Conservation (phyloP, 495 filamentous ascomycete species). For the Penicillium lividum region DNA sequence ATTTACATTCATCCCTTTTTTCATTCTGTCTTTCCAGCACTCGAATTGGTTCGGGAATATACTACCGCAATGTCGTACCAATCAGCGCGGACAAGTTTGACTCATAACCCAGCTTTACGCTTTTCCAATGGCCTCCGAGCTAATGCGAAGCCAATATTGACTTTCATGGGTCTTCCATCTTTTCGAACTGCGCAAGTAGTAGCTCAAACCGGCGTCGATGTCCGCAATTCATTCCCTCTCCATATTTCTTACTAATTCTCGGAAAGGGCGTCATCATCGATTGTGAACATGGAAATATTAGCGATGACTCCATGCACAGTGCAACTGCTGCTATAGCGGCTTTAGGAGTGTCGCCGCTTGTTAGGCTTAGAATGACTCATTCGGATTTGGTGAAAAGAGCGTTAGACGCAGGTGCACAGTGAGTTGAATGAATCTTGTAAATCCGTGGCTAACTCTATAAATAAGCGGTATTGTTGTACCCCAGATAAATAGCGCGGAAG, state of each 20-base stretch:
- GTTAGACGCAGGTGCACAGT: slow-evolving; percentile 68
- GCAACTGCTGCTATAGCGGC: slow-evolving; percentile 72
- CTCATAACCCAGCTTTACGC: slow-evolving; percentile 15
- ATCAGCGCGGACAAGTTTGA: too few relatives aligned
- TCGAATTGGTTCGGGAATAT: too few relatives aligned
- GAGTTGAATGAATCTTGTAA: slow-evolving; percentile 23
- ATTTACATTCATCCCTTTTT: too few relatives aligned
- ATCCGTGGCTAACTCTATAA: not conserved
- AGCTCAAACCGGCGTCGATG: slow-evolving; percentile 35
- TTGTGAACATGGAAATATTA: slow-evolving; percentile 32
- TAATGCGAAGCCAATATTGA: slow-evolving; percentile 32
- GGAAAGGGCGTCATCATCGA: slow-evolving; percentile 32
- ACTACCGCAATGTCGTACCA: too few relatives aligned
- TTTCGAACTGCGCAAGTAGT: slow-evolving; percentile 33
- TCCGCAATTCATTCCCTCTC: not conserved
- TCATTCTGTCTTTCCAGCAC: too few relatives aligned
- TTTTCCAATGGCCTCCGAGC: slow-evolving; percentile 31
- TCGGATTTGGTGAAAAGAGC: slow-evolving; percentile 27
- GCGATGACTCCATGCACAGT: slow-evolving; percentile 81
- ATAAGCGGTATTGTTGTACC: slow-evolving; percentile 57
- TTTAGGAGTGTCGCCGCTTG: slow-evolving; percentile 65
- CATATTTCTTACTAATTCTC: not conserved
- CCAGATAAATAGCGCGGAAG: slow-evolving; percentile 55
- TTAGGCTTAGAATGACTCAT: slow-evolving; percentile 63
- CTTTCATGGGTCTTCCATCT: slow-evolving; percentile 35